Percentiles rank a stretch among this genome's conserved stretches.
Evolutionary conservation across 2,329 filamentous ascomycete species (phyloP).

Genomic region (Colletotrichum sp.): DNA sequence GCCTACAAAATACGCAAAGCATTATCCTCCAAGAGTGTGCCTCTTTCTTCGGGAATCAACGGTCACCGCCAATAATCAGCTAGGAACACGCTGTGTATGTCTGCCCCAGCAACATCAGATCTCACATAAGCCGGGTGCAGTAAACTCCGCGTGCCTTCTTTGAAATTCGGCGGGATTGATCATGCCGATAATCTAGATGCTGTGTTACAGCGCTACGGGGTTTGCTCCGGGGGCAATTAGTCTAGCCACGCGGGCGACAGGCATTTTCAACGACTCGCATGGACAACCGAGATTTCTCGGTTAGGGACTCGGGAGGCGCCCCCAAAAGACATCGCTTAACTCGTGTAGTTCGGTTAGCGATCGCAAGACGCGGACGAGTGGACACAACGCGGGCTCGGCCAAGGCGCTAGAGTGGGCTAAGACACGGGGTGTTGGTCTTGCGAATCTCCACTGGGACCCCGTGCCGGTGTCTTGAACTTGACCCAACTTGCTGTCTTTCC

Average conservation of each 20-base stretch:
- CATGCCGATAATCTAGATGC: neutral
- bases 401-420: slow-evolving; percentile 18
- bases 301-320: neutral
- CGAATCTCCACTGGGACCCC: neutral
- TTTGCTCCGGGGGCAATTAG: neutral
- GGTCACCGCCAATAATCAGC: neutral
- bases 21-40: neutral
- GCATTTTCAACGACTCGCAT: neutral
- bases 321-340: slow-evolving; percentile 12
- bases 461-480: neutral
- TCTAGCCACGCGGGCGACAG: slow-evolving; percentile 2
- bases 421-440: neutral
- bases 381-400: neutral
- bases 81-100: neutral
- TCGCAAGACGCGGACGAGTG: neutral
- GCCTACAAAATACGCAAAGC: neutral
- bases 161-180: neutral
- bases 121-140: neutral
- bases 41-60: too few species aligned
- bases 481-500: neutral
- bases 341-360: slow-evolving; percentile 6
- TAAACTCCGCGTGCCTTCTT: neutral
- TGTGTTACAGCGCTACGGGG: neutral
- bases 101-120: neutral
- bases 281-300: neutral